Base-by-base conservation (phyloP, 1,284 basidiomycete species). In the Sphaerobolus stellatus region DNA sequence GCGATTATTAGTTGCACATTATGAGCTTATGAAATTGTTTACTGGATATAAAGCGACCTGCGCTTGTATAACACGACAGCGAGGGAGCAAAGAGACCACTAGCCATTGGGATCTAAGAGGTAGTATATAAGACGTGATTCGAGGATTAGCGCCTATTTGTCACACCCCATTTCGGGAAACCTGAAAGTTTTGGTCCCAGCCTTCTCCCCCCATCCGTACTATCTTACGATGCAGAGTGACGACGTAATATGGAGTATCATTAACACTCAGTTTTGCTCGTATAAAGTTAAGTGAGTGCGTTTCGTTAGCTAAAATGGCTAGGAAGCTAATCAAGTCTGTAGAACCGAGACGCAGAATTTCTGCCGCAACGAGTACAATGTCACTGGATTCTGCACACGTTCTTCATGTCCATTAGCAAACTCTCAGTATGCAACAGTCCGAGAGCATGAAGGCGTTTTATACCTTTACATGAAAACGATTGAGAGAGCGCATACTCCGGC, bases 281-380 rank as follows among this genome's bases (percentile, higher is more conserved):
- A 95, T 73, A 97, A 96, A 88, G 93, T 98, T 79, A 97, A 94
- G 94, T 94, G 64, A 68, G 90, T 76, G 14, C n/a, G 2, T 36
- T 8, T 38, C 29, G 14, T 34, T 24, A 20, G 11, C 29, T 51
- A 24, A 24, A 46, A 5, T 31, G 33, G 18, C n/a, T 31, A 20
- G 49, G 54, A 36, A 54, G 48, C 20, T 53, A 18, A 28, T 55
- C 43, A 58, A 49, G 49, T 48, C 33, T 58, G 33, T 49, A 96
- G 94, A 72, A 94, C 94, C 1, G 77, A 85, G 1, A 96, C 92
- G 1, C 94, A 97, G 73, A 98, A 97, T 68, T 98, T 99, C 75
- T 99, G 97, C 74, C 81, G 95, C 49, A 99, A 99, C 73, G 94
- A 98, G 72, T 98, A 97, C 79, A 99, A 99, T 73, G 86, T 98